phyloP scores from a whole-genome alignment of 768 basidiomycete species.

The Sarcomyxa edulis region DNA sequence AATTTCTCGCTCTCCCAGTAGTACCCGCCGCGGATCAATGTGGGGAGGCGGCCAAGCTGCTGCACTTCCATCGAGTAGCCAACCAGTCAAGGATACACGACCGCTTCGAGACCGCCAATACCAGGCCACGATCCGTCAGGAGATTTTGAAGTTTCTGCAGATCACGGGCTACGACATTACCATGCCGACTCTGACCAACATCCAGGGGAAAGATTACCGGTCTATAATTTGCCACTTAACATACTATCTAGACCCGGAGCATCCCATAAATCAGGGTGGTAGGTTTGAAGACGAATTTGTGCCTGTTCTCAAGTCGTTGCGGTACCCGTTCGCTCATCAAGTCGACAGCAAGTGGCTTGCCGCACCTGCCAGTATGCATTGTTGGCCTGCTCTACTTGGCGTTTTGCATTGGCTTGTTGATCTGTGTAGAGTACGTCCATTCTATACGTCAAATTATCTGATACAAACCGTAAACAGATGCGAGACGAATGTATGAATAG shows the following conservation, averaged over 20 bases:
- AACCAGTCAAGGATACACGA: constrained; percentile 65
- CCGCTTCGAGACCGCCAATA: constrained; percentile 74
- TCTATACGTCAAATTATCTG: too few relatives aligned
- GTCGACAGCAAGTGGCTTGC: constrained; percentile 85
- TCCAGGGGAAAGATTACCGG: constrained; percentile 84
- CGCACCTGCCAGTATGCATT: constrained; percentile 83
- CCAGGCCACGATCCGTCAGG: constrained; percentile 70
- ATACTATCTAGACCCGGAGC: constrained; percentile 61
- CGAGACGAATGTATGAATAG: constrained; percentile 43
- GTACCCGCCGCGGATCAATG: constrained; percentile 70
- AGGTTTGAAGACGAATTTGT: constrained; percentile 83
- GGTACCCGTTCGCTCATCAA: constrained; percentile 76
- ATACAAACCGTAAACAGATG: constrained; percentile 29
- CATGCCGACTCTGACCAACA: constrained; percentile 64
- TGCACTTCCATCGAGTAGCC: constrained; percentile 46
- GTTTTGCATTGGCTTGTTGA: constrained; percentile 92
- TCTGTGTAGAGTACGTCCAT: constrained; percentile 62
- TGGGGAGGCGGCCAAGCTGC: constrained; percentile 53
- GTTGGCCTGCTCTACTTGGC: constrained; percentile 88
- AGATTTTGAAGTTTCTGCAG: constrained; percentile 70
- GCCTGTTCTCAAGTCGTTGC: constrained; percentile 63
- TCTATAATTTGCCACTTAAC: constrained; percentile 80
- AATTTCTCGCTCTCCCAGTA: constrained; percentile 29
- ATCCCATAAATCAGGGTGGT: constrained; percentile 42
- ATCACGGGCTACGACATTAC: constrained; percentile 61